phyloP scores from a whole-genome alignment of 768 basidiomycete species.

The Tulasnella sp. region DNA sequence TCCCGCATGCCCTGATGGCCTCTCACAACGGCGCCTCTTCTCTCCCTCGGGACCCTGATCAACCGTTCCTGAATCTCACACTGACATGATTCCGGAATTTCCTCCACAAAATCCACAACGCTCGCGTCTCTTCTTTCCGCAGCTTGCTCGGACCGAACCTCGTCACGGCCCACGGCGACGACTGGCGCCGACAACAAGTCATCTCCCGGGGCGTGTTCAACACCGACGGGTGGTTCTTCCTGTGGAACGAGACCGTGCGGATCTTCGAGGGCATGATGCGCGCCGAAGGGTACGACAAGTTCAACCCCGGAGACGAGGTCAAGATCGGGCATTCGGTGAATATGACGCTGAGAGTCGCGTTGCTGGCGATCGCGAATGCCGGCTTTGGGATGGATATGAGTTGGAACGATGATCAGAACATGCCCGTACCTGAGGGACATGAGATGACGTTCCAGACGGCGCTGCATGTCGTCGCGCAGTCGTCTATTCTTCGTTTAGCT shows the following conservation, averaged over 20 bases:
- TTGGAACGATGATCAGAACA: slow-evolving; percentile 17
- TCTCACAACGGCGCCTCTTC: too few relatives aligned
- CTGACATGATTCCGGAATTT: too few relatives aligned
- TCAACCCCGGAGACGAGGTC: neutral
- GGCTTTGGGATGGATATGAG: slow-evolving; percentile 23
- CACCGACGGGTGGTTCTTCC: slow-evolving; percentile 4
- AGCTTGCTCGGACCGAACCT: slow-evolving; percentile 12
- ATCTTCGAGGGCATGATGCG: slow-evolving; percentile 11
- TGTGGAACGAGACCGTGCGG: slow-evolving; percentile 1
- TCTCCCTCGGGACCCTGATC: neutral
- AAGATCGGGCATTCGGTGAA: neutral
- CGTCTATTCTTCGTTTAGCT: slow-evolving; percentile 4
- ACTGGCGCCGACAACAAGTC: slow-evolving; percentile 5
- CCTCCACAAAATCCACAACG: neutral
- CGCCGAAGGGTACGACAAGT: neutral
- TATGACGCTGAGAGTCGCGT: slow-evolving; percentile 15
- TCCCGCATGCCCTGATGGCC: too few relatives aligned
- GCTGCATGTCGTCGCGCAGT: slow-evolving; percentile 15
- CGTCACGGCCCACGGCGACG: slow-evolving; percentile 5
- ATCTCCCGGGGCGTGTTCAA: slow-evolving; percentile 8
- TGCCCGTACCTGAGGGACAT: neutral
- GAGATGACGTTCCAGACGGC: slow-evolving; percentile 13
- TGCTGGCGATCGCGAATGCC: slow-evolving; percentile 22
- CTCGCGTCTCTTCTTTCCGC: neutral
- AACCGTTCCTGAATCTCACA: too few relatives aligned